Percentiles rank a stretch among this genome's conserved stretches.
These are phyloP conservation scores for Baeospora myosura DNA, from an alignment of 1,284 basidiomycete species.

Conservation along the genomic window DNA sequence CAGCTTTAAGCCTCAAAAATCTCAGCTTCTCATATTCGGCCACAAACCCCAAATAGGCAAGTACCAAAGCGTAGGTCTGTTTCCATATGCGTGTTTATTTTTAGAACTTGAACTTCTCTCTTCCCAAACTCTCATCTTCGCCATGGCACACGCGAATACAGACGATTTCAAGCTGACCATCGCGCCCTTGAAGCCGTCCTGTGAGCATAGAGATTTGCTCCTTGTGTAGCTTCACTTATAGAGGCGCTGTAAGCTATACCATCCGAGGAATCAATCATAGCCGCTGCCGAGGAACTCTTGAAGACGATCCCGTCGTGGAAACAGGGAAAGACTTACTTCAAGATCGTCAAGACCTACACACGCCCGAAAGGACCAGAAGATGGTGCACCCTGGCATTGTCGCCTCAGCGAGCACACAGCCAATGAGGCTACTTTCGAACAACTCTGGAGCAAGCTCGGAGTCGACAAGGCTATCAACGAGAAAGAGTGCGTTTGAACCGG, in stretches of 20 bases:
- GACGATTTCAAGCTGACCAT: constrained; percentile 30
- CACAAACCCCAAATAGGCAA: too few relatives aligned
- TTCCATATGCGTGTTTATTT: not conserved
- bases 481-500: constrained; percentile 42
- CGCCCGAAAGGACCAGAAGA: constrained; percentile 45
- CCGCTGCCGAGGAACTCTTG: constrained; percentile 47
- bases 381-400: constrained; percentile 57
- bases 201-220: constrained; percentile 23
- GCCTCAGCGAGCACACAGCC: constrained; percentile 56
- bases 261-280: constrained; percentile 47
- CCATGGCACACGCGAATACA: too few relatives aligned
- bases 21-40: not conserved
- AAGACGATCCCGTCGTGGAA: constrained; percentile 55
- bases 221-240: not conserved
- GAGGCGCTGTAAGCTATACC: constrained; percentile 48
- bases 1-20: not conserved
- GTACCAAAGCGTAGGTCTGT: too few relatives aligned
- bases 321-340: constrained; percentile 52
- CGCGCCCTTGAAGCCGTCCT: constrained; percentile 34
- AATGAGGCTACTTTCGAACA: constrained; percentile 64
- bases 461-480: constrained; percentile 62
- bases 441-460: constrained; percentile 60
- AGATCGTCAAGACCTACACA: constrained; percentile 48
- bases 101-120: not conserved
- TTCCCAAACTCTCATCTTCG: not conserved